phyloP scores from a whole-genome alignment of 2,329 filamentous ascomycete genomes.

The Trichophaea hybrida region DNA sequence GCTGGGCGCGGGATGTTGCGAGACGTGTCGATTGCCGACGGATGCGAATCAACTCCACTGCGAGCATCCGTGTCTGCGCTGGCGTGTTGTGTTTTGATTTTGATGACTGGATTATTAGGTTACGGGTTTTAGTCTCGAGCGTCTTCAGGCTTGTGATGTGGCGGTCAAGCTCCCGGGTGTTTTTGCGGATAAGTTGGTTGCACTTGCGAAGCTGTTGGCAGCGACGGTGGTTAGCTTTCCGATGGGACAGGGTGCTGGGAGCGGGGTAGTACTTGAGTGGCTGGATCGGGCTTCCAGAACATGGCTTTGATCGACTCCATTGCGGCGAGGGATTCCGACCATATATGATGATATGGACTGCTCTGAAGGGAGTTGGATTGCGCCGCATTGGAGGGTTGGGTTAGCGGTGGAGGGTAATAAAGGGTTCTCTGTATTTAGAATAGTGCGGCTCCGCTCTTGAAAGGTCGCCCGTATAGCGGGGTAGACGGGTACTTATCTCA shows the following conservation, averaged over 20 bases:
- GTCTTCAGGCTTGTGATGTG: slow-evolving; percentile 68
- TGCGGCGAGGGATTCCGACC: not conserved
- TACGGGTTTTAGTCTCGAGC: slow-evolving; percentile 71
- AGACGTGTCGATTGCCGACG: slow-evolving; percentile 62
- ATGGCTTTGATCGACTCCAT: slow-evolving; percentile 83
- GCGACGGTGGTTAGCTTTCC: slow-evolving; percentile 6
- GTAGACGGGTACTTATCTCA: no score
- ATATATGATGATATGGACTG: no score
- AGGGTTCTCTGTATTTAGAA: no score
- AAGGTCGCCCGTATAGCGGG: no score
- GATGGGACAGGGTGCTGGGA: not conserved
- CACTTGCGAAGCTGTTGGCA: slow-evolving; percentile 72
- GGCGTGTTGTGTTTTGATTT: slow-evolving; percentile 71
- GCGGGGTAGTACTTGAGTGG: slow-evolving; percentile 57
- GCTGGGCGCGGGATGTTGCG: slow-evolving; percentile 76
- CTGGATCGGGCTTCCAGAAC: slow-evolving; percentile 83
- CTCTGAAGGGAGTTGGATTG: no score
- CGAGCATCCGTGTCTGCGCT: slow-evolving; percentile 74
- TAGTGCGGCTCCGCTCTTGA: no score
- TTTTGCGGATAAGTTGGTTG: slow-evolving; percentile 73
- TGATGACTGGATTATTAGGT: slow-evolving; percentile 68
- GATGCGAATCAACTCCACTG: slow-evolving; percentile 68
- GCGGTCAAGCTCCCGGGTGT: slow-evolving; percentile 87
- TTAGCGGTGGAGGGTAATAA: no score
- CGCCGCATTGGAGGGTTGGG: no score